Percentiles rank a stretch among this genome's conserved stretches.
Conservation (phyloP, 148 eudicot species). For the Rhododendron molle region DNA sequence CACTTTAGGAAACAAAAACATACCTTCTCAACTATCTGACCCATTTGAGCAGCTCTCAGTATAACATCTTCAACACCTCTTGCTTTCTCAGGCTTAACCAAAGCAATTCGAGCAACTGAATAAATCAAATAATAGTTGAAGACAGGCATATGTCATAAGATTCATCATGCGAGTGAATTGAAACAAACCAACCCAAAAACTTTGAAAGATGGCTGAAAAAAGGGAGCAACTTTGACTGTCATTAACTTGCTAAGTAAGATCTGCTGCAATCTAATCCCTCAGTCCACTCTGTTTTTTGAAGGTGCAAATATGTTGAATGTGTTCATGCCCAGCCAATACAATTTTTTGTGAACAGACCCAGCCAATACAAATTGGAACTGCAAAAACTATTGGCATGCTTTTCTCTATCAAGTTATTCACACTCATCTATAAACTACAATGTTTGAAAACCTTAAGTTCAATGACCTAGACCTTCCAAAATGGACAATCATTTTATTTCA, state of each 20-base stretch:
- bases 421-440: neutral
- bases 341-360: too few relatives aligned
- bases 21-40: slow-evolving; percentile 93
- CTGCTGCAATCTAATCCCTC: neutral
- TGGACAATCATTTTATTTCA: neutral
- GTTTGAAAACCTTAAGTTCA: neutral
- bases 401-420: neutral
- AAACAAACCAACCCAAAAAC: neutral
- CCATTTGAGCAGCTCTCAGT: slow-evolving; percentile 87
- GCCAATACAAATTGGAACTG: neutral
- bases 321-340: neutral
- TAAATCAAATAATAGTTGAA: slow-evolving; percentile 2
- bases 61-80: slow-evolving; percentile 96
- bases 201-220: neutral
- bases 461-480: neutral
- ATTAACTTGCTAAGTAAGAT: neutral
- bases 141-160: neutral
- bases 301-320: neutral
- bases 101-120: slow-evolving; percentile 94
- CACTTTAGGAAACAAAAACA: neutral
- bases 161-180: neutral
- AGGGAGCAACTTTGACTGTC: neutral
- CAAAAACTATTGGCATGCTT: neutral
- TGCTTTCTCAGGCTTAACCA: slow-evolving; percentile 98
- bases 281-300: neutral